A percentile compares a stretch with the other conserved stretches of the same genome.
Evolutionary conservation across 2,329 filamentous ascomycete genomes (phyloP).

Genomic region (Colletotrichum somersetense): DNA sequence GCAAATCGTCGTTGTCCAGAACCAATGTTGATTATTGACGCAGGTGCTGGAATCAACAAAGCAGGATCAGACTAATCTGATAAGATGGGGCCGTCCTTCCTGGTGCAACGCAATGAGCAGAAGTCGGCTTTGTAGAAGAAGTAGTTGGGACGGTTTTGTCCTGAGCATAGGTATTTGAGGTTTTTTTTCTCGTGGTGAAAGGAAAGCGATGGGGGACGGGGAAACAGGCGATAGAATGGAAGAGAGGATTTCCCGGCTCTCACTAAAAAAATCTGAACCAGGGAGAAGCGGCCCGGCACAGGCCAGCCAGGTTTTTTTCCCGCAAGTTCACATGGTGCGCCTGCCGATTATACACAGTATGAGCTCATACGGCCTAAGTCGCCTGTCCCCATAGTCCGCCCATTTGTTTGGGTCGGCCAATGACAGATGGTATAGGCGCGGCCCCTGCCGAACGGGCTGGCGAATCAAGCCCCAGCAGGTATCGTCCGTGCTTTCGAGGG

Average conservation of each 20-base stretch:
- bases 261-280: conserved; percentile 30
- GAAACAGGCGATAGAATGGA: conserved; percentile 14
- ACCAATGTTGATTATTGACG: conserved; percentile 6
- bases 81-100: conserved; percentile 5
- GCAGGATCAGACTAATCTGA: conserved; percentile 28
- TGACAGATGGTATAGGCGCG: not conserved
- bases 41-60: not conserved
- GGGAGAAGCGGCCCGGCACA: conserved; percentile 23
- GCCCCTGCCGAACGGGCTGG: not conserved
- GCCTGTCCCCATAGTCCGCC: conserved; percentile 2
- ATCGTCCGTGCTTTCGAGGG: conserved; percentile 23
- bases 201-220: conserved; percentile 1
- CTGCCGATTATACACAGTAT: not conserved
- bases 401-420: not conserved
- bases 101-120: conserved; percentile 16
- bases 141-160: conserved; percentile 25
- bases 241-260: conserved; percentile 38
- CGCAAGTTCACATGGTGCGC: conserved; percentile 4
- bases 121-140: conserved; percentile 13
- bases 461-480: not conserved
- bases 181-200: conserved; percentile 4
- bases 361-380: not conserved
- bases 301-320: conserved; percentile 29
- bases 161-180: not conserved
- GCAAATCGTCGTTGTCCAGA: conserved; percentile 18